phyloP scores from a whole-genome alignment of 352 stramenopile species.

The Globisporangium middletonii region DNA sequence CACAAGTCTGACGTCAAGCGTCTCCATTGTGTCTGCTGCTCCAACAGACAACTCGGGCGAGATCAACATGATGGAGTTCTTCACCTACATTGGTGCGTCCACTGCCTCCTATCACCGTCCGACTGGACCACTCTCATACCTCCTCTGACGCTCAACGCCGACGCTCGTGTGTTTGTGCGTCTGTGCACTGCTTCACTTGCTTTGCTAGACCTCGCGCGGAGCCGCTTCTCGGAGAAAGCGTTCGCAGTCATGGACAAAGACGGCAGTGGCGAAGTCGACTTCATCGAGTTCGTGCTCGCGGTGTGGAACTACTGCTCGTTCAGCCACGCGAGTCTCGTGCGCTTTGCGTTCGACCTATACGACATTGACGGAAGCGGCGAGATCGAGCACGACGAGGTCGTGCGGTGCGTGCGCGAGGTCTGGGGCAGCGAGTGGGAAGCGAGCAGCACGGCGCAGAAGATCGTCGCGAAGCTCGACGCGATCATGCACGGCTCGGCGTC shows the following conservation, averaged over 20 bases:
- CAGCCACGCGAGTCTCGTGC: constrained; percentile 46
- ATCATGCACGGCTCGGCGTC: constrained; percentile 32
- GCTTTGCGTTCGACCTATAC: constrained; percentile 73
- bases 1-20: neutral
- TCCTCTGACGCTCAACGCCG: neutral
- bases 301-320: constrained; percentile 83
- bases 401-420: constrained; percentile 42
- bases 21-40: neutral
- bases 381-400: constrained; percentile 52
- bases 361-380: constrained; percentile 61
- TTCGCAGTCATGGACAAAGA: constrained; percentile 72
- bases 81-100: constrained; percentile 46
- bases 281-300: constrained; percentile 68
- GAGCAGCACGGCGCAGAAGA: constrained; percentile 46
- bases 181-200: neutral
- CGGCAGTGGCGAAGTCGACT: constrained; percentile 60
- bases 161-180: no score
- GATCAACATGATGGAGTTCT: constrained; percentile 67
- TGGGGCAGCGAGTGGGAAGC: constrained; percentile 53
- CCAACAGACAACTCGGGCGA: constrained; percentile 45
- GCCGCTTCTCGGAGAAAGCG: constrained; percentile 59
- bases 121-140: neutral
- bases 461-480: constrained; percentile 44
- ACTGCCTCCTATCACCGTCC: neutral
- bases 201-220: constrained; percentile 42